These are phyloP conservation scores for Fusarium newnesense DNA, from an alignment of 2,329 filamentous ascomycete species.

Conservation along the genomic window DNA sequence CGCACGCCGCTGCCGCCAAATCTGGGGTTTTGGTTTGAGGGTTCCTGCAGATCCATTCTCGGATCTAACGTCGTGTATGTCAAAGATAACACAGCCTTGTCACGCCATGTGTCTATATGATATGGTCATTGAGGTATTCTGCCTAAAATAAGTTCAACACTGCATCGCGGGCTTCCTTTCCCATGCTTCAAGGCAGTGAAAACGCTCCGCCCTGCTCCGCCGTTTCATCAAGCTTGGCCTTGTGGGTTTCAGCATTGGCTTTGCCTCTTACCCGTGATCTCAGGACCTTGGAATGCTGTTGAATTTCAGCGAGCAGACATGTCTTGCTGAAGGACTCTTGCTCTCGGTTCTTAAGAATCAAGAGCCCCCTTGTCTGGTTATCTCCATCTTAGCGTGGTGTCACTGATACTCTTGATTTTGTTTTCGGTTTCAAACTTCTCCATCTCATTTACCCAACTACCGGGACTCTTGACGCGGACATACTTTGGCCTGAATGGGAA, in stretches of 20 bases:
- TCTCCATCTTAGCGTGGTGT: conserved; percentile 3
- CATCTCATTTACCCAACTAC: conserved; percentile 38
- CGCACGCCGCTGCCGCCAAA: conserved; percentile 33
- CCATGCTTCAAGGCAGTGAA: conserved; percentile 1
- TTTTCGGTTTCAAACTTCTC: conserved; percentile 38
- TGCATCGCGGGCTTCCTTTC: not conserved
- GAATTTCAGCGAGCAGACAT: not conserved
- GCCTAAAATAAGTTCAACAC: conserved; percentile 1
- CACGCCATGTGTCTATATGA: conserved; percentile 1
- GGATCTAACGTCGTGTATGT: conserved; percentile 29
- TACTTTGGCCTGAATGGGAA: conserved; percentile 30
- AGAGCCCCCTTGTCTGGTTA: conserved; percentile 10
- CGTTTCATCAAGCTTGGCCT: conserved; percentile 1
- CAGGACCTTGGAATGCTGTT: conserved; percentile 4
- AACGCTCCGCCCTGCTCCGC: conserved; percentile 13
- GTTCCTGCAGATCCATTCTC: conserved; percentile 42
- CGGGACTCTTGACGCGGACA: conserved; percentile 24
- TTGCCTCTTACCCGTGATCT: conserved; percentile 1
- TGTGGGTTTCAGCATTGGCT: not conserved
- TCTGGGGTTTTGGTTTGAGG: conserved; percentile 39
- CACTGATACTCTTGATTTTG: conserved; percentile 26
- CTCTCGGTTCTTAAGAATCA: conserved; percentile 11
- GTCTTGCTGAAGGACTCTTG: not conserved
- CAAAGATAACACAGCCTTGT: conserved; percentile 17
- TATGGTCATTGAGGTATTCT: not conserved